Base-by-base conservation (phyloP, 371 early-diverging fungal species). In the Dinochytrium kinnereticum region DNA sequence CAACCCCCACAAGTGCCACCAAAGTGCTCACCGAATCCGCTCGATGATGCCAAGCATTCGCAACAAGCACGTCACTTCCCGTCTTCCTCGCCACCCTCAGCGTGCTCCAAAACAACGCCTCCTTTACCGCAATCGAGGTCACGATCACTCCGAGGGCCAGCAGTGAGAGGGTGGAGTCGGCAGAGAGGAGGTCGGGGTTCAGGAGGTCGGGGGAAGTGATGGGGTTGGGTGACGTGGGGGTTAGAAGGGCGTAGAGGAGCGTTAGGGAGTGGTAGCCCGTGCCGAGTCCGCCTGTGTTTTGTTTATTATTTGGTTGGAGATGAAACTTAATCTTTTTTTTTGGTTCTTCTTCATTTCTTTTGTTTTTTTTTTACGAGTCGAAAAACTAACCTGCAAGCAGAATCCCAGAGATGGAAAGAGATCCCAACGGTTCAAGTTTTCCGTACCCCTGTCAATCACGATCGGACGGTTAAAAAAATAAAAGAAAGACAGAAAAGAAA, bases 31-130 rank as follows among this genome's bases (percentile, higher is more conserved):
- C 72, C 3, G 77, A 72, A 72, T 83, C 83, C 2, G 78, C 71
- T 15, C 83, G 76, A 64, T 83, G 83, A 51, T 83, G 83, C 77
- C 78, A 83, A 26, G 83, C 83, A 70, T 83, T 83, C 17, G 83
- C 80, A 1, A 75, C 38, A 21, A 83, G 69, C 0, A 83, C 80
- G 38, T 69, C 68, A 10, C 68, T 68, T 5, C 77, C 69, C 38
- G 70, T 69, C n/a, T 61, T 19, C 26, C 38, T 51, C 38, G 76
- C 83, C 39, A 80, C 73, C 3, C 53, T 28, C 50, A 74, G 31
- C 44, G 83, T 80, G 55, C 61, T 61, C 24, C 64, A 69, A 59
- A 74, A 83, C 65, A 83, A 66, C 30, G 64, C 67, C 65, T 83
- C 83, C 68, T 83, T 83, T 24, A 71, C 65, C 21, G 64, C 44